These are phyloP conservation scores for Cryomyces minteri DNA, from an alignment of 495 filamentous ascomycete genomes.

Conservation along the genomic window DNA sequence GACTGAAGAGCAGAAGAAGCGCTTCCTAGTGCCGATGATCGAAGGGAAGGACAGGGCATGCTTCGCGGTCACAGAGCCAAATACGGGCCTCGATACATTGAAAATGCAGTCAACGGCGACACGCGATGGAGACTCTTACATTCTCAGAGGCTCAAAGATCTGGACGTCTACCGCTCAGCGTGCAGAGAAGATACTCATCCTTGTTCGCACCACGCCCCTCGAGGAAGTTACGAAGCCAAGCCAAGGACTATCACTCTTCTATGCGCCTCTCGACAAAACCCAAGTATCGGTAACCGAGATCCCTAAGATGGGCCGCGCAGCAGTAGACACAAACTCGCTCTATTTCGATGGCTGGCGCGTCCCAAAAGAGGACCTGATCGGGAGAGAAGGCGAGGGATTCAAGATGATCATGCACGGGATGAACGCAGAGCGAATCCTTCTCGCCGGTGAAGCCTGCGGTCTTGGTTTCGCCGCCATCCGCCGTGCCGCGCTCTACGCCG, in stretches of 20 bases:
- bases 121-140: slow-evolving; percentile 9
- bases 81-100: slow-evolving; percentile 17
- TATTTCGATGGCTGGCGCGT: slow-evolving; percentile 15
- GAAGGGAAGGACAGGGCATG: slow-evolving; percentile 12
- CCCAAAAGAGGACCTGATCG: slow-evolving; percentile 10
- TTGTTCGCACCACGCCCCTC: slow-evolving; percentile 15
- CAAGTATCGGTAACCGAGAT: slow-evolving; percentile 12
- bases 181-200: slow-evolving; percentile 15
- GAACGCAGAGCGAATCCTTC: slow-evolving; percentile 15
- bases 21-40: slow-evolving; percentile 11
- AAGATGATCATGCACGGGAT: slow-evolving; percentile 17
- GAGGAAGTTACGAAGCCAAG: slow-evolving; percentile 10
- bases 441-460: slow-evolving; percentile 13
- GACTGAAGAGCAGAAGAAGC: slow-evolving; percentile 12
- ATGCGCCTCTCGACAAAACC: slow-evolving; percentile 10
- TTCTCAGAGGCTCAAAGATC: slow-evolving; percentile 13
- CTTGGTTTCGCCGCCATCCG: slow-evolving; percentile 14
- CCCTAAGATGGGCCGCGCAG: slow-evolving; percentile 15
- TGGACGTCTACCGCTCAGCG: slow-evolving; percentile 15
- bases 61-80: slow-evolving; percentile 16
- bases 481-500: slow-evolving; percentile 10
- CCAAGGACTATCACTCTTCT: slow-evolving; percentile 15
- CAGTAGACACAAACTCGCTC: slow-evolving; percentile 14
- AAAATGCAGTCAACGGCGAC: slow-evolving; percentile 10
- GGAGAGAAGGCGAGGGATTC: slow-evolving; percentile 14